Conservation (phyloP, 2,329 filamentous ascomycete species). For the Trichophyton verrucosum region DNA sequence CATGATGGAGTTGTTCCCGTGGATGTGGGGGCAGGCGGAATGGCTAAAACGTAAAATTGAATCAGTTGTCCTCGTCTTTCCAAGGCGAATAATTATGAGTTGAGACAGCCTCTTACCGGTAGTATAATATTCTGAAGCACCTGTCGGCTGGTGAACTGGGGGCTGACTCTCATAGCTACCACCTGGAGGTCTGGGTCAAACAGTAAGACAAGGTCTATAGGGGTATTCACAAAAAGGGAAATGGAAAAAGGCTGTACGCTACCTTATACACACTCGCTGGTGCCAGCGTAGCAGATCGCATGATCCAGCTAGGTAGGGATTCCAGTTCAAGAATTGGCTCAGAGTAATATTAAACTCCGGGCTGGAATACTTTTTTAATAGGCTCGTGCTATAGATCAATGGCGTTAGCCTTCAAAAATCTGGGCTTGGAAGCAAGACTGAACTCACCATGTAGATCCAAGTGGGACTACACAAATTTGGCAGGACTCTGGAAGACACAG, state of each 20-base stretch:
- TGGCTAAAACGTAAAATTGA: slow-evolving; percentile 5
- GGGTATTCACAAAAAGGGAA: neutral
- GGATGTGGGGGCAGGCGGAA: slow-evolving; percentile 11
- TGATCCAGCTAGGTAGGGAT: slow-evolving; percentile 15
- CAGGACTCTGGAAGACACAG: neutral
- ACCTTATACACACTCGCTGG: neutral
- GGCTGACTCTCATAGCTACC: slow-evolving; percentile 7
- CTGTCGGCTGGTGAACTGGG: slow-evolving; percentile 13
- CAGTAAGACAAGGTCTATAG: neutral
- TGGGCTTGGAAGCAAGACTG: neutral
- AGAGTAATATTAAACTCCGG: neutral
- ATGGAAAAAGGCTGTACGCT: neutral
- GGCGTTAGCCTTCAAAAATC: neutral
- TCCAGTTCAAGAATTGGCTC: slow-evolving; percentile 4
- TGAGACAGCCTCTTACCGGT: neutral
- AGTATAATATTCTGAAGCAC: neutral
- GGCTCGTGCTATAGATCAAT: neutral
- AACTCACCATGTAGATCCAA: neutral
- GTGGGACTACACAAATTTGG: neutral
- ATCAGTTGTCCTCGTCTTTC: neutral
- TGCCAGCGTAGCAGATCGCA: slow-evolving; percentile 1
- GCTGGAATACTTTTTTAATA: neutral
- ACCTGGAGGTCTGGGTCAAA: slow-evolving; percentile 4
- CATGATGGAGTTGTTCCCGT: slow-evolving; percentile 12
- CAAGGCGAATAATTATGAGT: neutral